Base-by-base conservation (phyloP, 202 grass and related monocot genomes). In the Brachypodium distachyon region DNA sequence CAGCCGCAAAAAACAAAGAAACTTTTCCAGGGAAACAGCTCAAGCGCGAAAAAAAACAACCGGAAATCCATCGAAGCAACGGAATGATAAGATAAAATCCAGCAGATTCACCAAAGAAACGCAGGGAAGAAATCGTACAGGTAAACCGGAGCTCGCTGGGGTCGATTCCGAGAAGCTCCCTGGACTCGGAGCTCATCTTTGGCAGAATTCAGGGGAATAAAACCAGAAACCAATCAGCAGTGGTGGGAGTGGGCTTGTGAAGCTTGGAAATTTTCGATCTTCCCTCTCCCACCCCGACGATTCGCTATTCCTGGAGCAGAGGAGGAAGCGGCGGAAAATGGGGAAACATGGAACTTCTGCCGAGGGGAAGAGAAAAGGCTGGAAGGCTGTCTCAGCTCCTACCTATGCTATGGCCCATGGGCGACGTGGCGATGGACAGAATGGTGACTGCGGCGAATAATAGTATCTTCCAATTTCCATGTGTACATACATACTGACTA, bases 111-210 rank as follows among this genome's bases (percentile, higher is more conserved):
- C 4, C 2, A 43, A 7, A 33, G 13, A 40, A 2, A 36, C 5
- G 12, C 18, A 17, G 62, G 26, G 17, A 31, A 38, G 27, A 1
- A 74, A 56, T 79, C 90, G 41, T 77, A 97, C 94, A 93, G 53
- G 91, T 44, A 36, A 97, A 97, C 17, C 83, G 83, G 44, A 97
- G 88, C 78, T 97, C 88, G 69, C 72, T 27, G 64, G 94, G 94
- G 5, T 97, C 83, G 74, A 97, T 87, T 76, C 87, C 81, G 7
- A 97, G 91, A 81, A 93, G 74, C 56, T 80, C 94, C 44, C 71
- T 84, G 56, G 77, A 6, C 26, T 77, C 84, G 65, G 81, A 28
- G 83, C 32, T 84, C 86, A 88, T 88, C 81, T 16, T 73, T 4
- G 12, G 11, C 27, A 11, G n/a, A 12, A 41, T 22, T 44, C 34